phyloP scores from a whole-genome alignment of 352 stramenopile species.

The Globisporangium nagaii region DNA sequence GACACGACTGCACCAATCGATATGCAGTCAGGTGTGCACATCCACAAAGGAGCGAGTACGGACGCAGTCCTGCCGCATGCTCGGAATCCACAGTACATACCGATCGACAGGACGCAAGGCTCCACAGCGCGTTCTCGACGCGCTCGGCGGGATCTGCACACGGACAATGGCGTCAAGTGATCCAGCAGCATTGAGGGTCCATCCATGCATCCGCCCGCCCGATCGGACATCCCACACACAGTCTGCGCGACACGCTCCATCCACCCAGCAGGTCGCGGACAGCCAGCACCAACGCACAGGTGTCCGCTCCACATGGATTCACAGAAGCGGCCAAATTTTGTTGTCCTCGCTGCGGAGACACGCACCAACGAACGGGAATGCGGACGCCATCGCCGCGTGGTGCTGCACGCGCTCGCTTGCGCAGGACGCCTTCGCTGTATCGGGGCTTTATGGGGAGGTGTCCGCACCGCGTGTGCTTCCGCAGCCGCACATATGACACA shows the following conservation, averaged over 20 bases:
- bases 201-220: neutral
- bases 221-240: neutral
- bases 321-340: neutral
- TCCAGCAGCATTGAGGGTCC: neutral
- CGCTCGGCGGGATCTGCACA: constrained; percentile 17
- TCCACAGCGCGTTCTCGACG: constrained; percentile 25
- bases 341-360: neutral
- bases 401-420: neutral
- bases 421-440: no score
- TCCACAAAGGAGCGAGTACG: neutral
- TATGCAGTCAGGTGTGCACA: neutral
- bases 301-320: neutral
- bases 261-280: neutral
- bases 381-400: constrained; percentile 18
- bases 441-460: no score
- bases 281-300: neutral
- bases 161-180: neutral
- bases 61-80: no score
- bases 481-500: neutral
- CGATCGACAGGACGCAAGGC: constrained; percentile 1
- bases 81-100: neutral
- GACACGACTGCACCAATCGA: neutral
- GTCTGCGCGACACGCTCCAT: neutral
- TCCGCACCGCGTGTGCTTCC: no score
- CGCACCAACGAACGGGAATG: constrained; percentile 32